Conservation (phyloP, 345 rosid genomes). For the Eucalyptus tenuipes region DNA sequence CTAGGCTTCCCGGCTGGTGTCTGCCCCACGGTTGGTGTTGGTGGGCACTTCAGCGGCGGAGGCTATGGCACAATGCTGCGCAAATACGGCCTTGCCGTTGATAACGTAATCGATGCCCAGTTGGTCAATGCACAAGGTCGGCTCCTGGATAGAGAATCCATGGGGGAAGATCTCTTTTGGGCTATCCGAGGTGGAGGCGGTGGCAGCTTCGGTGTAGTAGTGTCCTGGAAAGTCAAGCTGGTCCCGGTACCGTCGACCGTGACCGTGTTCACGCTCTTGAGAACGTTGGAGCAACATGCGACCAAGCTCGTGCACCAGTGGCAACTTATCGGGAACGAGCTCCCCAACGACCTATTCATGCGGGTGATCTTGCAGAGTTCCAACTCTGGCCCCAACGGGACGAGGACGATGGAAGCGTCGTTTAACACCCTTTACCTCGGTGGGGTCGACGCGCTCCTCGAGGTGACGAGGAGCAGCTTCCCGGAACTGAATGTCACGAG, state of each 20-base stretch:
- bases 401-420: background rate
- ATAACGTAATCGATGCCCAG: background rate
- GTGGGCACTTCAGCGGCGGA: background rate
- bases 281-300: background rate
- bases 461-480: constrained; percentile 2
- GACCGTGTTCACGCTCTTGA: background rate
- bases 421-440: constrained; percentile 33
- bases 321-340: background rate
- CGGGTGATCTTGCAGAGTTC: background rate
- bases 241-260: background rate
- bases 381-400: background rate
- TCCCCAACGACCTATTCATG: background rate
- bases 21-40: background rate
- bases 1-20: background rate
- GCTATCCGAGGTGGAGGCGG: background rate
- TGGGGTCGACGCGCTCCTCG: background rate
- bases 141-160: background rate
- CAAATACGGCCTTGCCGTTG: background rate
- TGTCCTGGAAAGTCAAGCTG: background rate
- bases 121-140: background rate
- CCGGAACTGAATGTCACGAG: constrained; percentile 22
- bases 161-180: background rate
- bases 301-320: background rate
- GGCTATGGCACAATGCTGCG: background rate
- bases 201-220: background rate